A percentile compares a stretch with the other conserved stretches of the same genome.
phyloP scores from a whole-genome alignment of 768 basidiomycete species.

The Suillus lakei region DNA sequence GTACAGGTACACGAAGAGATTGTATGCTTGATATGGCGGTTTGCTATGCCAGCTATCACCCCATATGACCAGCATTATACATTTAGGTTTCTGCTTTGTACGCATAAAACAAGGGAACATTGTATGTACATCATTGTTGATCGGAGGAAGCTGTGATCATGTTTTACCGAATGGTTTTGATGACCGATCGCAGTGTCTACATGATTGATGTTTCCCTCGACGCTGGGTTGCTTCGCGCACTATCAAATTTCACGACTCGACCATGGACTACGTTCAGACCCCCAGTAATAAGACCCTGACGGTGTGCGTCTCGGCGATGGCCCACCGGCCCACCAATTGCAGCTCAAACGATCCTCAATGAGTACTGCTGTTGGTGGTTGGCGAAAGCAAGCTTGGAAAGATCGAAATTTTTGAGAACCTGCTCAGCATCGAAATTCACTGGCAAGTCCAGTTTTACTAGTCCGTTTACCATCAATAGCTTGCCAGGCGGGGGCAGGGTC shows the following conservation, averaged over 20 bases:
- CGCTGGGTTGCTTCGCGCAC: background rate
- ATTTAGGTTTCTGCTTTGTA: background rate
- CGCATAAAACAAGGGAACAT: background rate
- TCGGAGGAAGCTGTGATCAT: background rate
- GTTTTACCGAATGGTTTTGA: background rate
- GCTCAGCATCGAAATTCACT: background rate
- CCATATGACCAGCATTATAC: background rate
- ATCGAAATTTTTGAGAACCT: background rate
- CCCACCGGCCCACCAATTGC: background rate
- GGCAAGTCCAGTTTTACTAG: background rate
- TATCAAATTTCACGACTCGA: background rate
- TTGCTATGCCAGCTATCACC: background rate
- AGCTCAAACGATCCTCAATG: background rate
- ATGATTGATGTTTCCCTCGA: background rate
- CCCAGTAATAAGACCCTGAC: background rate
- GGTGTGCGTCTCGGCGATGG: background rate
- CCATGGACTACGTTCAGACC: background rate
- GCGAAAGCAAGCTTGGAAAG: background rate
- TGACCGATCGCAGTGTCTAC: background rate
- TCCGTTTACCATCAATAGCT: background rate
- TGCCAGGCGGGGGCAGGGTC: background rate
- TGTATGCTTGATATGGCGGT: slow-evolving; percentile 44
- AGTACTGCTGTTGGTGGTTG: background rate
- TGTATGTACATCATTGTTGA: slow-evolving; percentile 3
- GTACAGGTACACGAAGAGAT: slow-evolving; percentile 59